Evolutionary conservation across 169 alveolate genomes (phyloP).

Genomic region (Babesia sp.): DNA sequence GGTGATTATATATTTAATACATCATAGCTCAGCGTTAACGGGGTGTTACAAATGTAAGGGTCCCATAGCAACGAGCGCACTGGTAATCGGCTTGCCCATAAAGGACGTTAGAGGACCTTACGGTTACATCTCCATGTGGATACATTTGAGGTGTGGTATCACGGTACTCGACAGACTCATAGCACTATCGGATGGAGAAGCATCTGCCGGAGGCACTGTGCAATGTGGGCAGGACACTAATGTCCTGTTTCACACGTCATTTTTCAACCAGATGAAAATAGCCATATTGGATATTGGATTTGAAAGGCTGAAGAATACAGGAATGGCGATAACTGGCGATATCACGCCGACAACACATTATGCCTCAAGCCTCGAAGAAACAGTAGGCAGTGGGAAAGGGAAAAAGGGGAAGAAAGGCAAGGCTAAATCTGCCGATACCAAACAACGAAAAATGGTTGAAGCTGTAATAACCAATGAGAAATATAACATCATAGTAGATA

Average conservation of each 20-base stretch:
- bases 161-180: slow-evolving; percentile 38
- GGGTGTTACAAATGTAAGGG: slow-evolving; percentile 62
- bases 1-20: background rate
- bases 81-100: slow-evolving; percentile 65
- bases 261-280: too few relatives aligned
- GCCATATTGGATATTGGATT: too few relatives aligned
- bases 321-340: background rate
- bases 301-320: background rate
- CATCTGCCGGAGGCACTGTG: background rate
- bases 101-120: slow-evolving; percentile 60
- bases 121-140: slow-evolving; percentile 68
- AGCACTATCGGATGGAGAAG: slow-evolving; percentile 18
- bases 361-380: background rate
- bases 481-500: background rate
- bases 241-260: too few relatives aligned
- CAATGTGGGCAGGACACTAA: too few relatives aligned
- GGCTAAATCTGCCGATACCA: background rate
- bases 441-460: slow-evolving; percentile 11
- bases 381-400: background rate
- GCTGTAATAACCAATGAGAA: slow-evolving; percentile 21
- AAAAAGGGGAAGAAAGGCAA: background rate
- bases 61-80: slow-evolving; percentile 35
- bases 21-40: slow-evolving; percentile 27
- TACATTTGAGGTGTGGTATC: slow-evolving; percentile 63
- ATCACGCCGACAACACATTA: background rate